A percentile compares a stretch with the other conserved stretches of the same genome.
These are phyloP conservation scores for Reticulomyxa filosa DNA, from an alignment of 78 protist species.

Conservation along the genomic window DNA sequence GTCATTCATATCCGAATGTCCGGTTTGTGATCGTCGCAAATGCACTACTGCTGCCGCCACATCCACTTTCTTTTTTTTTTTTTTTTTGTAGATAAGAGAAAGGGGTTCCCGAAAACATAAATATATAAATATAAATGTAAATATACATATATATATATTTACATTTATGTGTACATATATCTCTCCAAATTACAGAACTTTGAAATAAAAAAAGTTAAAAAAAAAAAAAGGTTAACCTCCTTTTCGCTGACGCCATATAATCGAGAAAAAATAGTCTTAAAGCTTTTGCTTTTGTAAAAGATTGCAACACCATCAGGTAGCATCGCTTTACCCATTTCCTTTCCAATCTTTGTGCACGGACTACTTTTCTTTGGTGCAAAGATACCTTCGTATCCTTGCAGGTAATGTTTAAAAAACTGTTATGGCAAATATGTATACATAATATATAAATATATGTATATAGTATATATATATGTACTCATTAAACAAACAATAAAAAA, in stretches of 20 bases:
- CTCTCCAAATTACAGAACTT: background rate
- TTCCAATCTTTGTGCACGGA: background rate
- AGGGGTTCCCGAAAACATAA: no score
- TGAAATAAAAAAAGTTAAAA: background rate
- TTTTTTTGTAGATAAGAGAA: no score
- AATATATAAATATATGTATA: background rate
- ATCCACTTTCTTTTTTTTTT: no score
- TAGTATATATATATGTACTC: background rate
- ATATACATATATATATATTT: background rate
- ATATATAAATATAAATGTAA: background rate
- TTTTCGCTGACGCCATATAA: no score
- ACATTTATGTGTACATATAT: background rate
- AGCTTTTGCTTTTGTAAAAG: no score
- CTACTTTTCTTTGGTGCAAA: background rate
- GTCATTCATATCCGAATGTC: no score
- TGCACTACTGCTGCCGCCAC: background rate
- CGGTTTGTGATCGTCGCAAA: background rate
- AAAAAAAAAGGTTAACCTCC: background rate
- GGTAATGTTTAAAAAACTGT: no score
- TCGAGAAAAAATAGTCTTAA: no score
- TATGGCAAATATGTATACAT: background rate
- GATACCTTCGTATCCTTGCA: background rate
- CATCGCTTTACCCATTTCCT: background rate
- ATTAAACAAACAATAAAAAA: no score
- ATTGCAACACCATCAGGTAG: no score